phyloP scores from a whole-genome alignment of 2,329 filamentous ascomycete species.

The Pseudogymnoascus destructans region DNA sequence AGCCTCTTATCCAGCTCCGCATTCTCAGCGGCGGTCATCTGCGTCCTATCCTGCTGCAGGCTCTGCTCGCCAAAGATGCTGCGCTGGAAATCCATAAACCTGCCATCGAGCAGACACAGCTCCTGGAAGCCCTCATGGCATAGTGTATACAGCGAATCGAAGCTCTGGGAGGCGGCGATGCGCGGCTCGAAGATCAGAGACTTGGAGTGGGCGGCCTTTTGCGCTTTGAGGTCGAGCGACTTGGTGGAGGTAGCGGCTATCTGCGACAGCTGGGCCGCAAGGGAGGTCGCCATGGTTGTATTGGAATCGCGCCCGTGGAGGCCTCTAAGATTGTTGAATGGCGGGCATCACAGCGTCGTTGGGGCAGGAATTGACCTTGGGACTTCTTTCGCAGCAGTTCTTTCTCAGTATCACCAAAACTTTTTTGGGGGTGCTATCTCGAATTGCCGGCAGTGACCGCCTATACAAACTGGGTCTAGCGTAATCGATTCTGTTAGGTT shows the following conservation, averaged over 20 bases:
- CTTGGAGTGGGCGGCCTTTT: constrained; percentile 83
- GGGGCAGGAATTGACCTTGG: background rate
- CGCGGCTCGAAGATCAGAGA: constrained; percentile 86
- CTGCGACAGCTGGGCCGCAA: constrained; percentile 86
- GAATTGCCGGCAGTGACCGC: constrained; percentile 1
- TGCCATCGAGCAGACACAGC: constrained; percentile 70
- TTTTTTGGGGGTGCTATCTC: constrained; percentile 6
- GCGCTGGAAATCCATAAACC: constrained; percentile 60
- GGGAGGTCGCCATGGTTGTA: constrained; percentile 59
- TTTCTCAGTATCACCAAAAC: constrained; percentile 8
- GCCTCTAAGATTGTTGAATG: constrained; percentile 3
- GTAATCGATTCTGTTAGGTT: background rate
- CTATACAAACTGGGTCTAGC: background rate
- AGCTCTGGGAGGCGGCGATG: constrained; percentile 76
- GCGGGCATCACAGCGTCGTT: constrained; percentile 5
- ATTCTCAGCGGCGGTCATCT: constrained; percentile 74
- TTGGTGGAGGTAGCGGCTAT: constrained; percentile 84
- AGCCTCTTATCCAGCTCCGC: constrained; percentile 64
- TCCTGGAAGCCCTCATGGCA: constrained; percentile 86
- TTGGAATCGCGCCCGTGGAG: background rate
- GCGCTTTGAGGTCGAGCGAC: constrained; percentile 82
- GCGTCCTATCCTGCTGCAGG: constrained; percentile 71
- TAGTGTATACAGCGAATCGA: constrained; percentile 75
- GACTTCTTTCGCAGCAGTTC: background rate
- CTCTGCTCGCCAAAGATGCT: constrained; percentile 92